Evolutionary conservation across 768 basidiomycete genomes (phyloP), one percentile per base, ranked within the genome.

Genomic region (Hygrophorus russula): DNA sequence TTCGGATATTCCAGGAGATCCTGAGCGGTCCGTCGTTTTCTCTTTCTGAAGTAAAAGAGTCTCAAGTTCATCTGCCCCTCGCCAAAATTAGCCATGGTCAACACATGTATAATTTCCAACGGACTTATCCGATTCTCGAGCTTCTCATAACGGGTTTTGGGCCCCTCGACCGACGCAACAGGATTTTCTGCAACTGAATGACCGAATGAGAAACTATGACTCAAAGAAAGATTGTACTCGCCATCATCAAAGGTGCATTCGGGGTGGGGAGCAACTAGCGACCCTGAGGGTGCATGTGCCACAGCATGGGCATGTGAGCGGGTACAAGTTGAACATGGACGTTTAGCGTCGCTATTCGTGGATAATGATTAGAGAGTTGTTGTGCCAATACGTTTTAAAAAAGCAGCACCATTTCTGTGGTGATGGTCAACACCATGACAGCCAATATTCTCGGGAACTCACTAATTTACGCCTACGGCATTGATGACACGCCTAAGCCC

Each of bases 171-270:
- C 3, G 59, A 47, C 17, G 61, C 56, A 1, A 57, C 44, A 45
- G 47, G 62, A 24, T 57, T 57, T 46, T 73, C 70, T 32, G 63
- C 59, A 32, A 69, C 73, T 77, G 46, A n/a, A 5, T n/a, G 41
- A 3, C 3, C 7, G 24, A 24, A 28, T 38, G n/a, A 20, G 41
- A 35, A 27, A 34, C 20, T 17, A 3, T 37, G 18, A 7, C 9
- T 36, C 13, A 15, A 33, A 14, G 30, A 41, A 35, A 43, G 37
- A 41, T 43, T n/a, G 44, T 39, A 52, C 65, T 36, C 53, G 78
- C 80, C 63, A 49, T 86, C 84, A 50, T 85, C 83, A 48, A 75
- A 86, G n/a, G 82, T 85, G 54, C 84, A 87, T 43, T 81, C 78
- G 10, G 79, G 81, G 36, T 62, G 64, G 0, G 70, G 54, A 0